Evolutionary conservation across 306 rosid species (phyloP), one percentile per base, ranked within the genome.

Genomic region (Acmispon strigosus): DNA sequence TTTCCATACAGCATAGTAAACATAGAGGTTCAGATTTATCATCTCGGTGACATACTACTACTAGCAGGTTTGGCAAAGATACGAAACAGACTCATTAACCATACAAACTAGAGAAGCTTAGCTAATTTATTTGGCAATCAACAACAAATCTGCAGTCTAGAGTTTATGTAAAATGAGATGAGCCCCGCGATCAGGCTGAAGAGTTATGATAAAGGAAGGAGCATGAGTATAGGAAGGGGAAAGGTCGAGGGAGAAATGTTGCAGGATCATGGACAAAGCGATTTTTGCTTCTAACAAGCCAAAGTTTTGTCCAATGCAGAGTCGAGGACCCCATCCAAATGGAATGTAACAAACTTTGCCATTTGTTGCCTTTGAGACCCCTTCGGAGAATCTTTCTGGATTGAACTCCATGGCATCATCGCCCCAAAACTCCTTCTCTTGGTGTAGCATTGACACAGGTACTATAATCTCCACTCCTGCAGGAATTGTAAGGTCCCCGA

Each of bases 321-420:
- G 79, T 50, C 79, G 55, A 73, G 79, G 83, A 52, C 83, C 83
- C 79, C 79, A 74, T 73, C 83, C 83, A 73, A 79, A 73, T 19
- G 79, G 79, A 51, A 78, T 9, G 75, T 78, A 78, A n/a, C 60
- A 58, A 59, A 78, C 58, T 53, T 73, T 78, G n/a, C 83, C 78
- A 0, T 66, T 72, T 50, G 83, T 78, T 58, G 75, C 83, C 60
- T 78, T 78, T 19, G 83, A 78, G 9, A 78, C 83, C 43, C 83
- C 83, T 72, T 73, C 78, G 0, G 75, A 29, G 45, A 78, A 78
- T 66, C 78, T 78, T 12, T 67, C 76, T 8, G 83, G 83, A 1
- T 79, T 73, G 67, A 79, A 79, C 6, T 79, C 76, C 32, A 19
- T 32, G 11, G 83, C 71, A 60, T 79, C 79, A 36, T 79, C 79